Percentiles rank a stretch among this genome's conserved stretches.
Evolutionary conservation across 371 early-diverging fungal genomes (phyloP).

Genomic region (Thermomucor indicae-seudaticae): DNA sequence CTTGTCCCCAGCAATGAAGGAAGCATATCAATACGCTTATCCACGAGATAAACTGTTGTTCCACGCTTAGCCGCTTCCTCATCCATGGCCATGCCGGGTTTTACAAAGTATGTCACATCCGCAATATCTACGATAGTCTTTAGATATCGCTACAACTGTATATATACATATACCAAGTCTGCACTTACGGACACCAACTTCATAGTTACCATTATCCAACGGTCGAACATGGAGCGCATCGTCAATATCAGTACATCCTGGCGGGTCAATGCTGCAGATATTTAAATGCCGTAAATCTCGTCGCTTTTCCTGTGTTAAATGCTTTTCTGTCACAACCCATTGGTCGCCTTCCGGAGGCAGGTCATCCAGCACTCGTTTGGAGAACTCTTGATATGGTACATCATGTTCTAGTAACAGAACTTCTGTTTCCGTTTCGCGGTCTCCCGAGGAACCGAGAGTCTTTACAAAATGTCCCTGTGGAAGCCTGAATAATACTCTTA

Average conservation of each 20-base stretch:
- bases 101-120: constrained; percentile 97
- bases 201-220: constrained; percentile 87
- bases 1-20: constrained; percentile 85
- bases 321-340: constrained; percentile 77
- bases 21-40: constrained; percentile 97
- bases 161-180: too few relatives aligned
- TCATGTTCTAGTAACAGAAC: constrained; percentile 94
- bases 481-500: constrained; percentile 13
- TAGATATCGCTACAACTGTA: neutral
- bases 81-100: constrained; percentile 82
- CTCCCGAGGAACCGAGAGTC: constrained; percentile 87
- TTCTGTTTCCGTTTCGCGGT: constrained; percentile 92
- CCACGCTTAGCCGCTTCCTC: constrained; percentile 86
- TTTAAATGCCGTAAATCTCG: constrained; percentile 79
- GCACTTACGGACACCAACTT: constrained; percentile 83
- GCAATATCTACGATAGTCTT: constrained; percentile 76
- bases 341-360: constrained; percentile 84
- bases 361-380: constrained; percentile 73
- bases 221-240: constrained; percentile 93
- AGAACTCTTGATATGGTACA: constrained; percentile 91
- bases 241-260: constrained; percentile 99
- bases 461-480: constrained; percentile 94
- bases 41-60: constrained; percentile 94
- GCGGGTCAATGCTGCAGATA: constrained; percentile 99
- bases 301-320: constrained; percentile 60